A percentile compares a stretch with the other conserved stretches of the same genome.
These are phyloP conservation scores for Tetrahymena thermophila DNA, from an alignment of 73 alveolate species.

Conservation along the genomic window DNA sequence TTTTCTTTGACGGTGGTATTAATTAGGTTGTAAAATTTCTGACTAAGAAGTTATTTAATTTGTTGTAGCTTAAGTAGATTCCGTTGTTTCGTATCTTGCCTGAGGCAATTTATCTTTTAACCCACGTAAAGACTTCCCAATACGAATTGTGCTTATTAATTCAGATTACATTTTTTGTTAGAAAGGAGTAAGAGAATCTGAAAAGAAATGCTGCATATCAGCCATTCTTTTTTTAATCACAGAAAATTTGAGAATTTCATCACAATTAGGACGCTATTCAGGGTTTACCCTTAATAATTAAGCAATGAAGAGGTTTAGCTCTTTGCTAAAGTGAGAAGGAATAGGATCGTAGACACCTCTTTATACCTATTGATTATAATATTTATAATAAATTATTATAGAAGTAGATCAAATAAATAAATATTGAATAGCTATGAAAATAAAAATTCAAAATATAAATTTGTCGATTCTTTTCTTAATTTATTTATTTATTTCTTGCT, in stretches of 20 bases:
- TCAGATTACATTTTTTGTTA: not conserved
- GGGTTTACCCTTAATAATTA: not conserved
- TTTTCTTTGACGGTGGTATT: not conserved
- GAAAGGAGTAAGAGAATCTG: not conserved
- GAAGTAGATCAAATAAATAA: not conserved
- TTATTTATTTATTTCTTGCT: too few species aligned
- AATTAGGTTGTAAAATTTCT: not conserved
- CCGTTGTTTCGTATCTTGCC: not conserved
- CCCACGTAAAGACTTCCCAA: not conserved
- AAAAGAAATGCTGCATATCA: not conserved
- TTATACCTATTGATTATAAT: not conserved
- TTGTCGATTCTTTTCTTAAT: not conserved
- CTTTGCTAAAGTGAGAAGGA: not conserved
- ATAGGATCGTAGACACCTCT: not conserved
- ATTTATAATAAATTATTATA: not conserved
- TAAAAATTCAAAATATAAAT: too few species aligned
- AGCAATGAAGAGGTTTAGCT: not conserved
- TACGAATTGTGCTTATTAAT: not conserved
- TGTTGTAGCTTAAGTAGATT: not conserved
- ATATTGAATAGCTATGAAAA: too few species aligned
- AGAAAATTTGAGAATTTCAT: not conserved
- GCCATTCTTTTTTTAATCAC: not conserved
- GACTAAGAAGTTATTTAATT: not conserved
- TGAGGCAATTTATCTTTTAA: not conserved
- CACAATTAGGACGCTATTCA: not conserved